These are phyloP conservation scores for Aspergillus versicolor DNA, from an alignment of 2,329 filamentous ascomycete genomes.

Conservation along the genomic window DNA sequence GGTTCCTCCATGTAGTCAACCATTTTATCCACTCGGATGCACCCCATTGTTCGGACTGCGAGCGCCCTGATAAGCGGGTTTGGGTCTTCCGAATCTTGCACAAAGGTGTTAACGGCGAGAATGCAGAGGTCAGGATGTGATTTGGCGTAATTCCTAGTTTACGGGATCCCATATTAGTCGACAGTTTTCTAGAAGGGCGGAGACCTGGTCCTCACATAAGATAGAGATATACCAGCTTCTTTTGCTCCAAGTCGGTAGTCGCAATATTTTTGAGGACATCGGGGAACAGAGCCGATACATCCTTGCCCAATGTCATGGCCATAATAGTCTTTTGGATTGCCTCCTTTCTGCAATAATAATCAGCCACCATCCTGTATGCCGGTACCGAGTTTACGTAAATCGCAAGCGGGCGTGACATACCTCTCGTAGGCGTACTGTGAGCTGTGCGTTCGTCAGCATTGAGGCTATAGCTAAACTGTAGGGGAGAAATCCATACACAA, in stretches of 20 bases:
- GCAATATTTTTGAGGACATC: slow-evolving; percentile 99
- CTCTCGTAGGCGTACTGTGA: slow-evolving; percentile 99
- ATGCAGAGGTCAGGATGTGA: slow-evolving; percentile 98
- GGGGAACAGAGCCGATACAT: slow-evolving; percentile 94
- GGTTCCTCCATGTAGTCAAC: slow-evolving; percentile 99
- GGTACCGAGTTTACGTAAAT: background rate
- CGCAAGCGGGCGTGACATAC: slow-evolving; percentile 37
- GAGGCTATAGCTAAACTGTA: slow-evolving; percentile 19
- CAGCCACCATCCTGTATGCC: slow-evolving; percentile 19
- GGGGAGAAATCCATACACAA: slow-evolving; percentile 58
- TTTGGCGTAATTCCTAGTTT: slow-evolving; percentile 92
- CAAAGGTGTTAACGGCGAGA: slow-evolving; percentile 97
- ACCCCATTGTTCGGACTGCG: slow-evolving; percentile 97
- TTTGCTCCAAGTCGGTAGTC: slow-evolving; percentile 90
- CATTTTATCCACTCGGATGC: slow-evolving; percentile 98
- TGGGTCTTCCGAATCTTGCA: slow-evolving; percentile 97
- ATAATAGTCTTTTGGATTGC: slow-evolving; percentile 99
- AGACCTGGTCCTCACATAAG: slow-evolving; percentile 67
- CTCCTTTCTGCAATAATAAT: slow-evolving; percentile 68
- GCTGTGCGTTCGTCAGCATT: slow-evolving; percentile 48
- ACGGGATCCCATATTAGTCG: slow-evolving; percentile 22
- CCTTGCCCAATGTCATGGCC: slow-evolving; percentile 99
- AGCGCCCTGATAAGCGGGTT: slow-evolving; percentile 93
- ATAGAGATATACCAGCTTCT: slow-evolving; percentile 98
- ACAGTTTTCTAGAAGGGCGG: background rate